Evolutionary conservation across 441 rosid species (phyloP).

Genomic region (Flueggea neowawraea): DNA sequence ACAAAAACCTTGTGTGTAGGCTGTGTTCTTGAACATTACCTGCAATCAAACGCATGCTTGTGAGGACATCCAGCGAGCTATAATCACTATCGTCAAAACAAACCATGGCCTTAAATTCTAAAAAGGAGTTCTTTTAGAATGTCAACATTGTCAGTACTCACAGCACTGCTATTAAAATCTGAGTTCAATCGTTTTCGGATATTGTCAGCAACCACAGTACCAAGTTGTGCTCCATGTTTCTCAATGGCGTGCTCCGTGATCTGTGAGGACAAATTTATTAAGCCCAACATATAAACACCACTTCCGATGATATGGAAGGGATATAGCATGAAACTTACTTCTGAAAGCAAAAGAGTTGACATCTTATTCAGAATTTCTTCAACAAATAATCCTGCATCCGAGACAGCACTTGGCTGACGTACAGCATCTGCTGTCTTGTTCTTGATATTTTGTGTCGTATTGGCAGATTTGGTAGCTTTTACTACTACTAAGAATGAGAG

Average conservation of each 20-base stretch:
- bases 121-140: neutral
- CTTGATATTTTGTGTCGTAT: constrained; percentile 30
- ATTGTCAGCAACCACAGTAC: constrained; percentile 39
- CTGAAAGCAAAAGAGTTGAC: constrained; percentile 53
- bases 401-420: constrained; percentile 24
- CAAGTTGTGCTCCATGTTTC: constrained; percentile 47
- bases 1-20: constrained; percentile 39
- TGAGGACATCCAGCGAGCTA: neutral
- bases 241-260: constrained; percentile 32
- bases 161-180: constrained; percentile 63
- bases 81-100: neutral
- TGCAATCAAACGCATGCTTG: constrained; percentile 28
- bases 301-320: neutral
- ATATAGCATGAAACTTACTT: constrained; percentile 26
- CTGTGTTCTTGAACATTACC: constrained; percentile 69
- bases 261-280: constrained; percentile 28
- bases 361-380: constrained; percentile 64
- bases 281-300: neutral
- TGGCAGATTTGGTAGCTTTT: constrained; percentile 41
- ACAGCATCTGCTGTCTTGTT: constrained; percentile 20
- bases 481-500: no score
- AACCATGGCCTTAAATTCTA: neutral
- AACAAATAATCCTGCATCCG: constrained; percentile 53
- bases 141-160: constrained; percentile 26
- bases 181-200: constrained; percentile 45